phyloP scores from a whole-genome alignment of 495 filamentous ascomycete genomes.

The Aspergillus baeticus region DNA sequence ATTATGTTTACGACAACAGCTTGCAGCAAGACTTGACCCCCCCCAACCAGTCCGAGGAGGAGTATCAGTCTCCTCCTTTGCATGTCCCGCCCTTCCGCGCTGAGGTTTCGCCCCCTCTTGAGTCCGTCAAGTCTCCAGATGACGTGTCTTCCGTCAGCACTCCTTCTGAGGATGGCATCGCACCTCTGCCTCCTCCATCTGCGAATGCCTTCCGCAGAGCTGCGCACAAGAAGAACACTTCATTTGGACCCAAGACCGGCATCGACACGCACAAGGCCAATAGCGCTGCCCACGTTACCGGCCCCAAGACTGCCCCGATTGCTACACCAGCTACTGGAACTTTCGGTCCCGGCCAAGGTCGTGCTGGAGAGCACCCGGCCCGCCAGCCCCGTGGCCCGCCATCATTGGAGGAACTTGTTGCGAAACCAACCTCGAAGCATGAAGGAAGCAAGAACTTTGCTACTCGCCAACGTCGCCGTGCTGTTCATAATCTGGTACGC shows the following conservation, averaged over 20 bases:
- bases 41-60: slow-evolving; percentile 34
- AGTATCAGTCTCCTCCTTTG: slow-evolving; percentile 39
- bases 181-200: slow-evolving; percentile 75
- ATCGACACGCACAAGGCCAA: slow-evolving; percentile 61
- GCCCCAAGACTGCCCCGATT: slow-evolving; percentile 75
- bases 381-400: slow-evolving; percentile 95
- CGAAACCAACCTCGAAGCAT: slow-evolving; percentile 88
- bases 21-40: slow-evolving; percentile 33
- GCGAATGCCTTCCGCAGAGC: slow-evolving; percentile 85
- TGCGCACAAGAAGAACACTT: slow-evolving; percentile 81
- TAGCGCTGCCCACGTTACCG: slow-evolving; percentile 40
- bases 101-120: slow-evolving; percentile 77
- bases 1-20: slow-evolving; percentile 63
- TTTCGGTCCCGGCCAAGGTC: slow-evolving; percentile 89
- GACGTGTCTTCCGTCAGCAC: slow-evolving; percentile 66
- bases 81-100: slow-evolving; percentile 65
- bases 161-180: slow-evolving; percentile 59
- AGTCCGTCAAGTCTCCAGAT: slow-evolving; percentile 49
- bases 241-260: slow-evolving; percentile 62
- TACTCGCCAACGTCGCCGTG: slow-evolving; percentile 86
- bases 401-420: slow-evolving; percentile 83
- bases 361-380: slow-evolving; percentile 89
- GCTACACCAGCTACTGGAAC: slow-evolving; percentile 82
- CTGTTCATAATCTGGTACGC: slow-evolving; percentile 85
- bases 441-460: slow-evolving; percentile 99